Base-by-base conservation (phyloP, 148 eudicot genomes). In the Spergularia bocconei region DNA sequence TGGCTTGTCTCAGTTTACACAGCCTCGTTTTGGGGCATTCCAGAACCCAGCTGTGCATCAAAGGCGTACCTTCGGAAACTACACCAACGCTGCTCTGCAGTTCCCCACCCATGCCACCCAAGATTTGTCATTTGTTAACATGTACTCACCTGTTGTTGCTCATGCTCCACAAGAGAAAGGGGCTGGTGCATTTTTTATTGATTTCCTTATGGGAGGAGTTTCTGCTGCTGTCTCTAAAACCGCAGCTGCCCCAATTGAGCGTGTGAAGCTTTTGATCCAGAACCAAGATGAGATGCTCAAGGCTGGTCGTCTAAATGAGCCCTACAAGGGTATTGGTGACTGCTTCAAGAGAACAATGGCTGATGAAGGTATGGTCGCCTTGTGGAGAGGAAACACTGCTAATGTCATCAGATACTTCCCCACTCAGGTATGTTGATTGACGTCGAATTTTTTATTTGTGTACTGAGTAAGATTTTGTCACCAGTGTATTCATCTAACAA, bases 391-490 rank as follows among this genome's bases (percentile, higher is more conserved):
- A 72, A 91, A 91, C 88, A 83, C 86, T 23, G 88, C 93, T 17
- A 91, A 91, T 76, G 91, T 91, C 78, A 89, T 91, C 75, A 91
- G 97, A 85, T 91, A 91, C 72, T 89, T 91, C 86, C 97, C 97
- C 21, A 91, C 97, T 61, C 97, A 91, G 93, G 97, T 91, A 57
- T 6, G 39, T 64, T 12, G 1, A 53, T 14, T 10, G n/a, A 9
- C 63, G 20, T 7, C 14, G 57, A 13, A 25, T 53, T 3, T 61
- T 23, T 16, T 56, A 13, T 13, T n/a, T 13, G 21, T 0, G 15
- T 51, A 29, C n/a, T 69, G 11, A 15, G 23, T 14, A 6, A 14
- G 20, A 14, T 64, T 21, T 25, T 17, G 44, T 71, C 7, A 44
- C 8, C 48, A 44, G 48, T 44, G 10, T 1, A 44, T 44, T 0